Evolutionary conservation across 2,329 filamentous ascomycete genomes (phyloP).

Genomic region (Stemphylium lycopersici): DNA sequence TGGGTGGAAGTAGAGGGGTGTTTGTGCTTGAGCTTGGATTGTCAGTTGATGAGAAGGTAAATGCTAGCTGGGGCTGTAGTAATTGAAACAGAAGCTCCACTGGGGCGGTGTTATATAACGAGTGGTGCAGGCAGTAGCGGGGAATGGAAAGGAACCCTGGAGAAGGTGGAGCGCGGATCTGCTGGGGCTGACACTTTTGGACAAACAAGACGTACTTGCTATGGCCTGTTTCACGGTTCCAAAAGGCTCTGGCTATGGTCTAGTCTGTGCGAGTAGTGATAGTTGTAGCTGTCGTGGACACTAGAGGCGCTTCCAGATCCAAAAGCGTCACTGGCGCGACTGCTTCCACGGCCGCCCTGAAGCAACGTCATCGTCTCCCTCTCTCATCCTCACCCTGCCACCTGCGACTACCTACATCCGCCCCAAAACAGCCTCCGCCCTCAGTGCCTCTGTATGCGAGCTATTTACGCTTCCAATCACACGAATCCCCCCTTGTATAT

Average conservation of each 20-base stretch:
- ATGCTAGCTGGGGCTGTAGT: not conserved
- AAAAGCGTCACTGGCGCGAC: conserved; percentile 21
- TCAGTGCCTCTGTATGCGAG: conserved; percentile 2
- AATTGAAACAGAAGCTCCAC: conserved; percentile 1
- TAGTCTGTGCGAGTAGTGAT: not conserved
- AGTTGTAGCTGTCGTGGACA: conserved; percentile 5
- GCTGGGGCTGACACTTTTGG: not conserved
- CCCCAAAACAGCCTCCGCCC: conserved; percentile 8
- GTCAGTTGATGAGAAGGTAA: not conserved
- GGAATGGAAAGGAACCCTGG: conserved; percentile 16
- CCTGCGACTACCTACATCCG: conserved; percentile 16
- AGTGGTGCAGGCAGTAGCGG: conserved; percentile 16
- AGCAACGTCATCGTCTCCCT: conserved; percentile 25
- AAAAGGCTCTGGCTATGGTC: not conserved
- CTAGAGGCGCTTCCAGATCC: conserved; percentile 14
- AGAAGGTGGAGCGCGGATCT: conserved; percentile 24
- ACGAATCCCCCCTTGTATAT: conserved; percentile 10
- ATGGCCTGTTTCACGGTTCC: not conserved
- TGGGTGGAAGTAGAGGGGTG: conserved; percentile 5
- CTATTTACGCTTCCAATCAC: not conserved
- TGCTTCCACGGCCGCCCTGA: conserved; percentile 7
- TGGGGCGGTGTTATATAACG: conserved; percentile 9
- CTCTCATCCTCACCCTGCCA: conserved; percentile 10
- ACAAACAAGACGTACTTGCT: not conserved
- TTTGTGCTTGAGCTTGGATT: not conserved